Evolutionary conservation across 345 rosid genomes (phyloP), one percentile per base, ranked within the genome.

Genomic region (Diplotaxis tenuifolia): DNA sequence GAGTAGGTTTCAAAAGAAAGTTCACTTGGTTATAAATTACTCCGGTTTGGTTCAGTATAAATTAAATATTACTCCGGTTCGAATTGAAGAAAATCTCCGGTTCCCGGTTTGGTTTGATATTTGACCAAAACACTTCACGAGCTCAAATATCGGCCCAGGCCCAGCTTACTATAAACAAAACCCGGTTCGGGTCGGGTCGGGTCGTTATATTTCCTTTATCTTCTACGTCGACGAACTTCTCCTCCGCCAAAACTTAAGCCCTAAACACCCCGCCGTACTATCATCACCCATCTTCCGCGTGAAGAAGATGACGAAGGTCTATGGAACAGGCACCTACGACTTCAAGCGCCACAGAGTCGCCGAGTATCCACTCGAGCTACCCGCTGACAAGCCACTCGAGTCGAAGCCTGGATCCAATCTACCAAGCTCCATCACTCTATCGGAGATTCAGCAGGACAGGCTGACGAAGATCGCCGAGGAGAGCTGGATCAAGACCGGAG

Each of bases 261-360:
- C 79, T 70, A 63, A 69, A 67, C 42, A 61, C 29, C 42, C 42
- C 25, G 64, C 65, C 70, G 0, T 10, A 18, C 60, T 62, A 28
- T 31, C 65, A n/a, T 12, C 9, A 8, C 12, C 28, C 59, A 31
- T 40, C 72, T 65, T 56, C 42, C 67, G 22, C 25, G 68, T n/a
- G 15, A 47, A 23, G 6, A 95, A 23, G 6, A 95, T 95, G 99
- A 85, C 97, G 18, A 92, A 85, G 80, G 93, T 95, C 14, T 85
- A 87, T 71, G 99, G 99, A 62, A 95, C 98, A 9, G 99, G 98
- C 64, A 84, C 90, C 14, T 95, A 84, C 78, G 99, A 95, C 80
- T 92, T 95, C 91, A 95, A 88, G 91, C 98, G 99, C 82, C 99
- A 90, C 80, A 89, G 83, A 9, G 99, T 95, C 9, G 99, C 98